Conservation (phyloP, 768 basidiomycete species). For the Dendrothele bispora region DNA sequence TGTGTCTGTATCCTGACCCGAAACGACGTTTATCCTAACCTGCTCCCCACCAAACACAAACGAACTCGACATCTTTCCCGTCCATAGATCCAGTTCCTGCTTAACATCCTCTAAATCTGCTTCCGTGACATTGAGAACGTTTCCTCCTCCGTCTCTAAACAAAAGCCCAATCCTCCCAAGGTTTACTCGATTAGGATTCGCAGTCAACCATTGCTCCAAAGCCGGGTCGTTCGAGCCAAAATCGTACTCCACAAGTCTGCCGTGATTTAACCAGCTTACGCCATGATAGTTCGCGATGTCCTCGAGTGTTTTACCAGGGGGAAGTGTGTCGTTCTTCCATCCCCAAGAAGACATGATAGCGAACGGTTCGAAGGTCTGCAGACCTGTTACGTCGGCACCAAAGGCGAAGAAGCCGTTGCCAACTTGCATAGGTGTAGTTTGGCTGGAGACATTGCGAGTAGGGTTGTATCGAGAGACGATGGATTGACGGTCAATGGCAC, state of each 20-base stretch:
- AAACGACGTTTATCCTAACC: constrained; percentile 40
- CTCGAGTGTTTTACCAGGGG: constrained; percentile 36
- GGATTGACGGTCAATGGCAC: constrained; percentile 41
- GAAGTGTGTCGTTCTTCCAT: constrained; percentile 60
- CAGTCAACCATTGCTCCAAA: constrained; percentile 54
- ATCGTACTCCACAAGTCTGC: constrained; percentile 47
- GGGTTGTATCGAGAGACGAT: constrained; percentile 54
- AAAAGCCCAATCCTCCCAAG: constrained; percentile 50
- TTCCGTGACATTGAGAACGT: constrained; percentile 33
- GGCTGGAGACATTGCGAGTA: constrained; percentile 43
- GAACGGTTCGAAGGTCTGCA: constrained; percentile 58
- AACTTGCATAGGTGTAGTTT: constrained; percentile 54
- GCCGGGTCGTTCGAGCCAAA: constrained; percentile 43
- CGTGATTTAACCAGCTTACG: constrained; percentile 51
- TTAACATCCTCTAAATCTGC: constrained; percentile 30
- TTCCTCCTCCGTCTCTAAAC: constrained; percentile 32
- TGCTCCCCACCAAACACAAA: constrained; percentile 37
- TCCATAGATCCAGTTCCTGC: constrained; percentile 58
- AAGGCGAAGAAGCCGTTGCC: constrained; percentile 67
- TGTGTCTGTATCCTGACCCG: constrained; percentile 37
- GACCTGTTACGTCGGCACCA: constrained; percentile 55
- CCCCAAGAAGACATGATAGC: constrained; percentile 60
- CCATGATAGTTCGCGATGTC: constrained; percentile 51
- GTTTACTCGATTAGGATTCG: constrained; percentile 59
- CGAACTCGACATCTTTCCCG: constrained; percentile 46